phyloP scores from a whole-genome alignment of 1,139 yeast genomes.

The Wickerhamomyces sp. region DNA sequence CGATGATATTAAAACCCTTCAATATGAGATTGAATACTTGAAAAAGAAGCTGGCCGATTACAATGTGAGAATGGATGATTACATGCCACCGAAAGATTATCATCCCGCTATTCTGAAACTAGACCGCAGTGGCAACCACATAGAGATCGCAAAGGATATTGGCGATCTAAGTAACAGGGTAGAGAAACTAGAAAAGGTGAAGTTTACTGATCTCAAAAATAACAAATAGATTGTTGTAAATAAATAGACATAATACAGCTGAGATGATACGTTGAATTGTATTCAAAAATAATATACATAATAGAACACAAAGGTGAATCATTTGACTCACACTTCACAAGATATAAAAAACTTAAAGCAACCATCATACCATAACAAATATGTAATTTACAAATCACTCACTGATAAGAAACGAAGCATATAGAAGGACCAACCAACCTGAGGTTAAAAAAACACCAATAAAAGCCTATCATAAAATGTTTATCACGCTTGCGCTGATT shows the following conservation, averaged over 20 bases:
- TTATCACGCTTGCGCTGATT: conserved; percentile 12
- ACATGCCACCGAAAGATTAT: conserved; percentile 40
- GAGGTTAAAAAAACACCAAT: too few relatives aligned
- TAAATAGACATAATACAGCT: too few relatives aligned
- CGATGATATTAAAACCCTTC: conserved; percentile 64
- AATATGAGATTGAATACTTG: conserved; percentile 64
- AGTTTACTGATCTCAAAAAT: conserved; percentile 2
- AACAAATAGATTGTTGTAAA: too few relatives aligned
- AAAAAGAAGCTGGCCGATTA: conserved; percentile 40
- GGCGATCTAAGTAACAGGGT: conserved; percentile 10
- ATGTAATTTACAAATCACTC: too few relatives aligned
- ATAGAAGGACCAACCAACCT: background rate
- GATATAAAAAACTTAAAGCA: too few relatives aligned
- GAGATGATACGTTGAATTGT: too few relatives aligned
- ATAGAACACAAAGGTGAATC: too few relatives aligned
- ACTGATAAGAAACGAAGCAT: background rate
- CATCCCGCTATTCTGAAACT: conserved; percentile 39
- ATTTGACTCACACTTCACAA: too few relatives aligned
- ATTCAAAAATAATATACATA: too few relatives aligned
- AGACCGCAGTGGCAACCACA: conserved; percentile 11
- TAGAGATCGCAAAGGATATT: conserved; percentile 4
- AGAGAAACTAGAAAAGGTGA: conserved; percentile 10
- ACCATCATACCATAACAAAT: too few relatives aligned
- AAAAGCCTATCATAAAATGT: too few relatives aligned
- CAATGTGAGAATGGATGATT: conserved; percentile 42